Base-by-base conservation (phyloP, 805 yeast species). In the Suhomyces kilbournensis region DNA sequence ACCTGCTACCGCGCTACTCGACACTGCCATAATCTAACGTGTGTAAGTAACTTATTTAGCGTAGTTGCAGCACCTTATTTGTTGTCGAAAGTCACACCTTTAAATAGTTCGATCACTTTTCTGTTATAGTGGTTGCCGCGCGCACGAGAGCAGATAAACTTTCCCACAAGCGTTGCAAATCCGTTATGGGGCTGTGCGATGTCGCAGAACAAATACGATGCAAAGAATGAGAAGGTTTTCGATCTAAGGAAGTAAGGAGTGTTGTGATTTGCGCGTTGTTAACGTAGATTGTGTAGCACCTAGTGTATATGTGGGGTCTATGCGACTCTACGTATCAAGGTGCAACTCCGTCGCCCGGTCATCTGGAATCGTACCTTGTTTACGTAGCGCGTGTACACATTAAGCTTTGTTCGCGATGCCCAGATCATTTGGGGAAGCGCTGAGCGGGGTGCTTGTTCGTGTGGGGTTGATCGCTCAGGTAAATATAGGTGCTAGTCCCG, bases 1-100 rank as follows among this genome's bases (percentile, higher is more conserved):
- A 14, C 94, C 93, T 4, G 86, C 86, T 5, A 81, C 80, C 4
- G 77, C 60, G 26, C 66, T 57, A 4, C 76, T 71, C 9, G 59
- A 44, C 5, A 71, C 69, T 10, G 74, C 70, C 75, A 71, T 71
- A 6, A 32, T 32, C n/a, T 32, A 6, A n/a, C 17, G 17, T 32
- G 35, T 32, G 17, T 32, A 1, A n/a, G 17, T n/a, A 32, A 9
- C 12, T 32, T 10, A n/a, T 32, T 4, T 32, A 32, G 35, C 35
- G 35, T 32, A 28, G 17, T 6, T 32, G 35, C 35, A 32, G 9
- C 17, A n/a, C n/a, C 9, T 32, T 14, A 32, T 32, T 32, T 32
- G 3, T 32, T 32, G 35, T n/a, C 34, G 34, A 30, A 14, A 30
- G 34, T 30, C n/a, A 14, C 15, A 9, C 17, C 35, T 32, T n/a